Base-by-base conservation (phyloP, 257 asterid genomes). In the Lycium ferocissimum region DNA sequence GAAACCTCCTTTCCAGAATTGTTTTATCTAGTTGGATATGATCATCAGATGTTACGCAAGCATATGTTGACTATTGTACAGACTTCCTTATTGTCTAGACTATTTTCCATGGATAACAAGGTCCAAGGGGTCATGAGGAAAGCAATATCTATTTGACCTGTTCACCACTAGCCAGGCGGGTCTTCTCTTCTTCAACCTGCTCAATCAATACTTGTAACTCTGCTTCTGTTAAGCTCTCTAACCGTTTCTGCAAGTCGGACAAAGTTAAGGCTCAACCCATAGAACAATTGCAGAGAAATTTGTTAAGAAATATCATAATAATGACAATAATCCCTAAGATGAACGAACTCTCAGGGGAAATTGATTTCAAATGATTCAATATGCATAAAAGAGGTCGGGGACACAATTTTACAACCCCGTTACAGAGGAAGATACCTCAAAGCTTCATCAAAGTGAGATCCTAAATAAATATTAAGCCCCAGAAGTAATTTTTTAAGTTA, bases 121-220 rank as follows among this genome's bases (percentile, higher is more conserved):
- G 53, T 40, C 62, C 62, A 62, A 71, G 51, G 80, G 15, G 51
- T 7, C n/a, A 69, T 37, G 10, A 78, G 15, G 56, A 40, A 67
- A 79, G 80, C 79, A 17, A 17, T 12, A 14, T 80, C 79, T 83
- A 92, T 43, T 90, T 92, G 9, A 88, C 87, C 83, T 95, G 89
- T 65, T 91, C 92, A 0, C 93, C 91, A 58, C 90, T 88, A 45
- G 90, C 87, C 85, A 92, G 84, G 3, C 88, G 89, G 65, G 88
- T 90, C 91, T 96, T 96, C 91, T 96, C 99, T 92, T 94, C 98
- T 91, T 94, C 98, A 53, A 94, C 98, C 88, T 96, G 98, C 88
- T 94, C 95, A 20, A 94, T 87, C 93, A 96, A 83, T 85, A 88
- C 93, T 89, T 88, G 90, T 54, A 92, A 85, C 90, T 94, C 99